A percentile compares a stretch with the other conserved stretches of the same genome.
Conservation (phyloP, 1,139 yeast genomes). For the Geotrichum cucujoidarum region DNA sequence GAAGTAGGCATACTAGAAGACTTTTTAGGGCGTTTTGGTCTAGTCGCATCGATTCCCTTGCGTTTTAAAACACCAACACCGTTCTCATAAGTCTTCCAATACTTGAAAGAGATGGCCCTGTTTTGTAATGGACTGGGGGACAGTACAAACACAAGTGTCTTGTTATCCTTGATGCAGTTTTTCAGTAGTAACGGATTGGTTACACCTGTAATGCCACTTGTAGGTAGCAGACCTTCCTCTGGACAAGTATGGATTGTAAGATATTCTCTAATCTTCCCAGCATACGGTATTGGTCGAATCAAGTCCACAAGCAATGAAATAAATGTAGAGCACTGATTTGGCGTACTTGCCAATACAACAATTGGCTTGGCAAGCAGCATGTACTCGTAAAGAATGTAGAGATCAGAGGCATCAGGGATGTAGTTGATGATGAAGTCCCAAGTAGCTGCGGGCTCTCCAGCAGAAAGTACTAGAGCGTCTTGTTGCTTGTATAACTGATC, state of each 20-base stretch:
- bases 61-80: conserved; percentile 12
- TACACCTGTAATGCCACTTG: conserved; percentile 25
- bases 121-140: neutral
- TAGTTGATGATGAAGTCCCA: conserved; percentile 23
- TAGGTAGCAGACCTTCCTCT: neutral
- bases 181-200: conserved; percentile 28
- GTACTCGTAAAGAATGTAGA: conserved; percentile 29
- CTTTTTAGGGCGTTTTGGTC: neutral
- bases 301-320: conserved; percentile 25
- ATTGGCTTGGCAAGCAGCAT: conserved; percentile 25
- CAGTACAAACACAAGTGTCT: conserved; percentile 9
- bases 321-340: conserved; percentile 28
- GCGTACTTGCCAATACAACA: conserved; percentile 26
- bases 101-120: conserved; percentile 12
- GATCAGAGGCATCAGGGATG: conserved; percentile 22
- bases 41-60: neutral
- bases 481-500: neutral
- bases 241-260: conserved; percentile 28
- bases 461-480: conserved; percentile 14
- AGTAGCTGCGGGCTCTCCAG: conserved; percentile 21
- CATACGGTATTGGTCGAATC: conserved; percentile 26
- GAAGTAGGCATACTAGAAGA: too few species aligned
- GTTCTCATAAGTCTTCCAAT: conserved; percentile 9
- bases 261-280: conserved; percentile 25
- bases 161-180: conserved; percentile 15